A percentile compares a stretch with the other conserved stretches of the same genome.
These are phyloP conservation scores for Venturia oleaginea DNA, from an alignment of 2,329 filamentous ascomycete genomes.

Conservation along the genomic window DNA sequence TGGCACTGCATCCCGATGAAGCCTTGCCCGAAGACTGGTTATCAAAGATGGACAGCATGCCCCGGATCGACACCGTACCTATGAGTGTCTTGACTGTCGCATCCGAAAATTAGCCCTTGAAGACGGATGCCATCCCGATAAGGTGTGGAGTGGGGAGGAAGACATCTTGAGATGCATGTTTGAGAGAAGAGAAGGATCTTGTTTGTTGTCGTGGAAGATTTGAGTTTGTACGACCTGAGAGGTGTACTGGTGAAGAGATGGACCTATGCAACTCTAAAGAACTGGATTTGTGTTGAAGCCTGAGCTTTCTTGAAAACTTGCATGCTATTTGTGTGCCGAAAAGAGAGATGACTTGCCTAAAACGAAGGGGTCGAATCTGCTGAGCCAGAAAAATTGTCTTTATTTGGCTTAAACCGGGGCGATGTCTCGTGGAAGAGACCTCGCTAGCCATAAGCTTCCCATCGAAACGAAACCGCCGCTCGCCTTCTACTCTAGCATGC, in stretches of 20 bases:
- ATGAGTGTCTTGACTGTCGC: background rate
- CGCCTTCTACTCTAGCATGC: slow-evolving; percentile 1
- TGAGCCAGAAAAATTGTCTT: background rate
- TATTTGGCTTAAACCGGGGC: background rate
- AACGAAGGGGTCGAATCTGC: background rate
- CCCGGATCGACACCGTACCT: background rate
- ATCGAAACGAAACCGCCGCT: background rate
- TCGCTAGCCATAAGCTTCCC: background rate
- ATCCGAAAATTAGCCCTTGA: background rate
- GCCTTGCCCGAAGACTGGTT: background rate
- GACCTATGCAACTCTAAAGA: background rate
- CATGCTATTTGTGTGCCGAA: background rate
- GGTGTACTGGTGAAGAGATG: background rate
- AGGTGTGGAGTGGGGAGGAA: background rate
- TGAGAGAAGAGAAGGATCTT: background rate
- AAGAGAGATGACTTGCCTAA: background rate
- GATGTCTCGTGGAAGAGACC: background rate
- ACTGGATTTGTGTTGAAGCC: too few relatives aligned
- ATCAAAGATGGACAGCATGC: background rate
- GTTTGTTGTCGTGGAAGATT: background rate
- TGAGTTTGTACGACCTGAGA: background rate
- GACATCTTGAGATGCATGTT: background rate
- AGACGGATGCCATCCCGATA: background rate
- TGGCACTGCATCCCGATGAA: background rate
- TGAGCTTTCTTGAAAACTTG: too few relatives aligned